Evolutionary conservation across 2,329 filamentous ascomycete genomes (phyloP).

Genomic region (Microthyrium microscopicum): DNA sequence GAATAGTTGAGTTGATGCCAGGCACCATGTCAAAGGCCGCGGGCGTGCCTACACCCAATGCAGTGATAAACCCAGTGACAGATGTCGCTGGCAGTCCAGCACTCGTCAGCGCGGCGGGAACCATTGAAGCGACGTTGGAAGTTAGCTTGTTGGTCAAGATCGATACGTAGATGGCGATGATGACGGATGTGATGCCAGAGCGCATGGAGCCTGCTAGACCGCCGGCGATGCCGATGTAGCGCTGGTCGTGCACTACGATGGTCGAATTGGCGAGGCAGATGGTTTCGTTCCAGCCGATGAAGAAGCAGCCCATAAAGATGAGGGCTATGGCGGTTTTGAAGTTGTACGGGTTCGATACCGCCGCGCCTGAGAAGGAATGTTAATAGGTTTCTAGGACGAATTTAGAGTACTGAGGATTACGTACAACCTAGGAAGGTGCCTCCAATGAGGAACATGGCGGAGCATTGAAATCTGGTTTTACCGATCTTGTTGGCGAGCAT

Average conservation of each 20-base stretch:
- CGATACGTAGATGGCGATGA: slow-evolving; percentile 22
- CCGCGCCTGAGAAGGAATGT: slow-evolving; percentile 5
- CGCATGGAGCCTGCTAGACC: slow-evolving; percentile 25
- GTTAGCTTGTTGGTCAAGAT: slow-evolving; percentile 22
- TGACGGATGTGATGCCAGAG: slow-evolving; percentile 23
- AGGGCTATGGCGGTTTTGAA: slow-evolving; percentile 10
- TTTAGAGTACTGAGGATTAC: neutral
- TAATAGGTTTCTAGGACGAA: neutral
- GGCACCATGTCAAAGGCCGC: slow-evolving; percentile 15
- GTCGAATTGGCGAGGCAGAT: slow-evolving; percentile 14
- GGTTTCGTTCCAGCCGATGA: slow-evolving; percentile 17
- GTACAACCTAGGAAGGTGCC: slow-evolving; percentile 11
- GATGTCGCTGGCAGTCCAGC: slow-evolving; percentile 22
- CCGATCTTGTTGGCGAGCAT: slow-evolving; percentile 11
- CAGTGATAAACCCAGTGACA: slow-evolving; percentile 19
- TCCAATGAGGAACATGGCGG: slow-evolving; percentile 13
- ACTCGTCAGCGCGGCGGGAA: slow-evolving; percentile 18
- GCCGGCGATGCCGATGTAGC: slow-evolving; percentile 25
- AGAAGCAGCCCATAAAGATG: slow-evolving; percentile 14
- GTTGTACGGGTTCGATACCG: slow-evolving; percentile 12
- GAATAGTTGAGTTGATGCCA: slow-evolving; percentile 20
- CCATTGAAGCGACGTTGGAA: slow-evolving; percentile 19
- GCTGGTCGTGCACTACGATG: slow-evolving; percentile 21
- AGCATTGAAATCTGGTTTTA: slow-evolving; percentile 13
- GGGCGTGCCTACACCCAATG: slow-evolving; percentile 18